Percentiles rank a stretch among this genome's conserved stretches.
Evolutionary conservation across 2,329 filamentous ascomycete species (phyloP).

Genomic region (Pseudocercospora fuligena): DNA sequence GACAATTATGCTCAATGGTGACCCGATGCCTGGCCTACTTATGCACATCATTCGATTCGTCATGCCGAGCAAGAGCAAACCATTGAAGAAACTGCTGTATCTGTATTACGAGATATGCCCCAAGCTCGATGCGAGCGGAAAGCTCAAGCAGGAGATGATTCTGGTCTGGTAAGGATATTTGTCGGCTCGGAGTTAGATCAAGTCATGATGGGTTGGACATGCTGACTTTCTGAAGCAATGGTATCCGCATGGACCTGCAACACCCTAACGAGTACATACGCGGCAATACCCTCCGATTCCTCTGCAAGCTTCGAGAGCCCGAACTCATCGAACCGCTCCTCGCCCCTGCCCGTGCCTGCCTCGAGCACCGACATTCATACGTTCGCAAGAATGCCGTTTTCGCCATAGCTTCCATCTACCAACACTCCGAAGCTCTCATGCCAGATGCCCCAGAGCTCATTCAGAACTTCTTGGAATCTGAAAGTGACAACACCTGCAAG

Average conservation of each 20-base stretch:
- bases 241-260: conserved; percentile 95
- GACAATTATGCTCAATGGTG: conserved; percentile 97
- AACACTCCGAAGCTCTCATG: conserved; percentile 88
- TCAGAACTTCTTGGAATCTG: conserved; percentile 82
- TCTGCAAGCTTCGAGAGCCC: conserved; percentile 92
- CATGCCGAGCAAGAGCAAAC: conserved; percentile 97
- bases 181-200: neutral
- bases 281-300: conserved; percentile 96
- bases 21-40: conserved; percentile 90
- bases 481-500: conserved; percentile 95
- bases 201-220: neutral
- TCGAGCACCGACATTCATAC: conserved; percentile 96
- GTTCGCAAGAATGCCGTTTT: conserved; percentile 98
- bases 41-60: conserved; percentile 99
- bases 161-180: conserved; percentile 77
- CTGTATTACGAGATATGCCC: conserved; percentile 99
- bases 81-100: conserved; percentile 96
- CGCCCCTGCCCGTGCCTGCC: conserved; percentile 86
- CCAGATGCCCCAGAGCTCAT: conserved; percentile 95
- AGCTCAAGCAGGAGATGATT: conserved; percentile 99
- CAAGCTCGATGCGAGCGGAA: conserved; percentile 88
- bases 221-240: conserved; percentile 68
- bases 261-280: conserved; percentile 98
- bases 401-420: conserved; percentile 88
- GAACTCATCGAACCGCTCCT: conserved; percentile 96